A percentile compares a stretch with the other conserved stretches of the same genome.
Evolutionary conservation across 306 rosid genomes (phyloP).

Genomic region (Ammopiptanthus mongolicus): DNA sequence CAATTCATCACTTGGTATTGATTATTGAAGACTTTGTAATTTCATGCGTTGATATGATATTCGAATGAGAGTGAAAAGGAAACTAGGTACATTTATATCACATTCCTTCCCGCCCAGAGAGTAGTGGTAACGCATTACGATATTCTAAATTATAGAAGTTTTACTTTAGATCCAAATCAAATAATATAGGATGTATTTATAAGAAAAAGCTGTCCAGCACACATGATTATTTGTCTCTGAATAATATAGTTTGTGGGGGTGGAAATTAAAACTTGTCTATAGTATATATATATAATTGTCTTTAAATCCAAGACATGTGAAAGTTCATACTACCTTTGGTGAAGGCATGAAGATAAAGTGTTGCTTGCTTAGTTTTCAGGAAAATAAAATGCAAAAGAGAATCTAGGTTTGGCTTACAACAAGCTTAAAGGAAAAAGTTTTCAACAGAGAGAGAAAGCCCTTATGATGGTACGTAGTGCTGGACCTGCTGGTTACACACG

Average conservation of each 20-base stretch:
- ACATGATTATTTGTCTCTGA: slow-evolving; percentile 22
- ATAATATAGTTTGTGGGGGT: background rate
- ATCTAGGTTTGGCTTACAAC: background rate
- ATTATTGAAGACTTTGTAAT: too few relatives aligned
- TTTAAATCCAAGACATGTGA: slow-evolving; percentile 3
- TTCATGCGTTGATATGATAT: too few relatives aligned
- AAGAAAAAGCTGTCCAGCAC: slow-evolving; percentile 21
- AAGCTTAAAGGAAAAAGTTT: background rate
- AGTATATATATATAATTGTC: background rate
- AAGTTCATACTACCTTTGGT: background rate
- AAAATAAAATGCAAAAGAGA: background rate
- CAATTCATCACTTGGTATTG: too few relatives aligned
- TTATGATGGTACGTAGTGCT: background rate
- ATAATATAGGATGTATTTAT: background rate
- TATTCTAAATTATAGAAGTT: background rate
- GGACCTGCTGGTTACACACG: background rate
- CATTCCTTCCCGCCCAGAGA: background rate
- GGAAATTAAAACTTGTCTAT: background rate
- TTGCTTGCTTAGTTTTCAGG: background rate
- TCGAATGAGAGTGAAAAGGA: too few relatives aligned
- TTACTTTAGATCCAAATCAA: slow-evolving; percentile 29
- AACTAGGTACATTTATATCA: too few relatives aligned
- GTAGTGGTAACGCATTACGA: background rate
- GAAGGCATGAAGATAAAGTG: slow-evolving; percentile 7
- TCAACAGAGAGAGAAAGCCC: background rate